phyloP scores from a whole-genome alignment of 1,139 yeast species.

The Magnusiomyces sp. region DNA sequence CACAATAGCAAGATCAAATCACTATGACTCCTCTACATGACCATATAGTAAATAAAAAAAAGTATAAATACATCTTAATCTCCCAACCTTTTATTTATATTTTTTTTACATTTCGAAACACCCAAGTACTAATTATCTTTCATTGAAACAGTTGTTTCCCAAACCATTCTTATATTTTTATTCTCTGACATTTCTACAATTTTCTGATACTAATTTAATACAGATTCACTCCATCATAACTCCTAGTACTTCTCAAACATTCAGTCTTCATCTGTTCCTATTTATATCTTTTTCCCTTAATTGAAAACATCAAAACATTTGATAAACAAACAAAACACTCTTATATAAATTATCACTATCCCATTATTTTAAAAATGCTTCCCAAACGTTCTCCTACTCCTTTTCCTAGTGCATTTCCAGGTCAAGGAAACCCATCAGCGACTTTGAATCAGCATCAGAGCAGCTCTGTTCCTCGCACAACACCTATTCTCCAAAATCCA shows the following conservation, averaged over 20 bases:
- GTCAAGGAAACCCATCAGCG: background rate
- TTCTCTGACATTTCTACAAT: background rate
- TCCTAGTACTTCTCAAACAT: background rate
- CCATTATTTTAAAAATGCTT: too few species aligned
- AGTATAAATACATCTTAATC: too few species aligned
- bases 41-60: too few species aligned
- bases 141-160: background rate
- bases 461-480: background rate
- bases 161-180: background rate
- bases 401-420: background rate
- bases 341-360: too few species aligned
- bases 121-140: too few species aligned
- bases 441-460: background rate
- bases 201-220: background rate
- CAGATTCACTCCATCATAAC: background rate
- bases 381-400: background rate
- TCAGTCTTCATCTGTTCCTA: background rate
- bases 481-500: background rate
- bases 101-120: too few species aligned
- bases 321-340: too few species aligned
- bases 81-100: too few species aligned
- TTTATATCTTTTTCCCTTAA: background rate
- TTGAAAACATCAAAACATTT: too few species aligned
- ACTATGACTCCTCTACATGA: too few species aligned
- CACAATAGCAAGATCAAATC: too few species aligned